phyloP scores from a whole-genome alignment of 208 protist species.

The Wallacemonas collosoma region DNA sequence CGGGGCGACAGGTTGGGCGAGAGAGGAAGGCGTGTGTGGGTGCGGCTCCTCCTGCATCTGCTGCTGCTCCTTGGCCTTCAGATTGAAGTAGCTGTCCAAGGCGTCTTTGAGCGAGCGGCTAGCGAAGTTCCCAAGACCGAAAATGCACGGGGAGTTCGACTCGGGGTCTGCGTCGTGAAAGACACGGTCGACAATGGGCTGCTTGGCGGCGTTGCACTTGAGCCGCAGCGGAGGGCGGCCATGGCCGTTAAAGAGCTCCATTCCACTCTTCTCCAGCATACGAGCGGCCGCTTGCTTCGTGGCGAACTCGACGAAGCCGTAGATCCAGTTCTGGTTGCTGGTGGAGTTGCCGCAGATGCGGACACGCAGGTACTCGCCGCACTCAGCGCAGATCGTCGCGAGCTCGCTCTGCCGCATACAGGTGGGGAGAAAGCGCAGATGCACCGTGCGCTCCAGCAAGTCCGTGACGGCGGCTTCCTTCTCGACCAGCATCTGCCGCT shows the following conservation, averaged over 20 bases:
- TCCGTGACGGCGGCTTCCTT: conserved; percentile 45
- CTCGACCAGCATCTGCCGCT: conserved; percentile 47
- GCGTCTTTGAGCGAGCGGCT: conserved; percentile 64
- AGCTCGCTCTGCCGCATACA: conserved; percentile 47
- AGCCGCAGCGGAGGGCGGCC: conserved; percentile 54
- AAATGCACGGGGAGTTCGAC: conserved; percentile 51
- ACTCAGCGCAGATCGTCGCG: no score
- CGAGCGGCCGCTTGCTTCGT: conserved; percentile 33
- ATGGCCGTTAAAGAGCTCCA: conserved; percentile 54
- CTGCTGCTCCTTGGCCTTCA: conserved; percentile 60
- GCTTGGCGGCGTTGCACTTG: conserved; percentile 59
- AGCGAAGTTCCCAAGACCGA: conserved; percentile 64
- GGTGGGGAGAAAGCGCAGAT: conserved; percentile 66
- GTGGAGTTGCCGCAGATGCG: conserved; percentile 57
- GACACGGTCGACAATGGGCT: conserved; percentile 72
- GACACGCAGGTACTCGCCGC: no score
- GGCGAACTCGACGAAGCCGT: conserved; percentile 75
- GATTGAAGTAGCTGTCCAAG: conserved; percentile 70
- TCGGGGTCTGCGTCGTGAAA: conserved; percentile 63
- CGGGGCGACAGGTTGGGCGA: background rate
- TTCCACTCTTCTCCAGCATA: conserved; percentile 55
- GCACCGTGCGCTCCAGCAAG: conserved; percentile 62
- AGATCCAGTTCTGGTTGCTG: conserved; percentile 64
- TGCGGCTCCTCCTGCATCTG: background rate
- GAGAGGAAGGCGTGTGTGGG: no score